A percentile compares a stretch with the other conserved stretches of the same genome.
These are phyloP conservation scores for Clonostachys solani DNA, from an alignment of 2,329 filamentous ascomycete species.

Conservation along the genomic window DNA sequence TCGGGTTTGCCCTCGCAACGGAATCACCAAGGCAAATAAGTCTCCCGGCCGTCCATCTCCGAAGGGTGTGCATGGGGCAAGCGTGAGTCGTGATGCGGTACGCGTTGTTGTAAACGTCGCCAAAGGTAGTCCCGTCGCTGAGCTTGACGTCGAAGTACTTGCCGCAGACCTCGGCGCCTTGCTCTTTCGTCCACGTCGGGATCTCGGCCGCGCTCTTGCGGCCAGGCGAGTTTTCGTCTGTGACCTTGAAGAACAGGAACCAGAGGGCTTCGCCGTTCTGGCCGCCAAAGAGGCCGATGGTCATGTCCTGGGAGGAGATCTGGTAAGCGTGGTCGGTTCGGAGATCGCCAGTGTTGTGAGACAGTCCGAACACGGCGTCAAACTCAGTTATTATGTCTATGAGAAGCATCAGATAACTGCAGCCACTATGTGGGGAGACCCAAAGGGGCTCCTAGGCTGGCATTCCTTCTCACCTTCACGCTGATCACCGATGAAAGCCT, in stretches of 20 bases:
- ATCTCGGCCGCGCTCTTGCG: background rate
- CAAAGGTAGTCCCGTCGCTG: background rate
- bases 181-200: background rate
- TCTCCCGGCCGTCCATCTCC: background rate
- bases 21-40: background rate
- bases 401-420: background rate
- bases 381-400: background rate
- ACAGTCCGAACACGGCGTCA: background rate
- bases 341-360: background rate
- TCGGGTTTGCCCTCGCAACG: background rate
- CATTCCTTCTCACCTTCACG: too few relatives aligned
- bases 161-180: background rate
- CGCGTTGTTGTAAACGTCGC: background rate
- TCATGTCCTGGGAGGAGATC: background rate
- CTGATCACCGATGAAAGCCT: too few relatives aligned
- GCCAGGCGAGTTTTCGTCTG: background rate
- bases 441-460: too few relatives aligned
- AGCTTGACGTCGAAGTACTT: background rate
- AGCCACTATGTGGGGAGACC: too few relatives aligned
- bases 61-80: background rate
- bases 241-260: conserved; percentile 1
- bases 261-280: background rate
- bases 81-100: background rate
- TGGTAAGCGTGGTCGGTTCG: background rate
- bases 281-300: background rate